Conservation (phyloP, 495 filamentous ascomycete genomes). For the Cercophora samala region DNA sequence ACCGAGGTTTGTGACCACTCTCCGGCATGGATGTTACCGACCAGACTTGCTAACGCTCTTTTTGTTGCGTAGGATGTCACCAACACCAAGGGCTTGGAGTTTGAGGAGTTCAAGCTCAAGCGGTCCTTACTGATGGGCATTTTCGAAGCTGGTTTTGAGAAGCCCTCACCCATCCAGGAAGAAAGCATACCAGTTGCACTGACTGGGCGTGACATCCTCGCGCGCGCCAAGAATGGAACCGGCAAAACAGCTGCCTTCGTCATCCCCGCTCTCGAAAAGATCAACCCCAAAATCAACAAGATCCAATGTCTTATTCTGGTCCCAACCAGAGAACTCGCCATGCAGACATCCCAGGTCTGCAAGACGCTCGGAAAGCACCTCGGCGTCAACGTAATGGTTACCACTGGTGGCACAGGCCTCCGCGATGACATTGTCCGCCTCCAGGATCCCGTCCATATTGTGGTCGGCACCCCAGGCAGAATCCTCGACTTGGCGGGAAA, state of each 20-base stretch:
- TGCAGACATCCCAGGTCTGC: slow-evolving; percentile 98
- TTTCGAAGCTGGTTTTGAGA: slow-evolving; percentile 98
- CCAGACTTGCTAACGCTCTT: background rate
- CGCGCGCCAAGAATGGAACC: slow-evolving; percentile 96
- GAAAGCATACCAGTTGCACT: slow-evolving; percentile 96
- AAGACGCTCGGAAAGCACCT: slow-evolving; percentile 97
- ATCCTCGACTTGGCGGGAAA: slow-evolving; percentile 95
- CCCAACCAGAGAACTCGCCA: slow-evolving; percentile 93
- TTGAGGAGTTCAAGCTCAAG: slow-evolving; percentile 93
- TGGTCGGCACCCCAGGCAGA: slow-evolving; percentile 93
- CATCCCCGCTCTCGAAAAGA: slow-evolving; percentile 89
- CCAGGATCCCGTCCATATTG: slow-evolving; percentile 90
- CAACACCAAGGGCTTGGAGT: slow-evolving; percentile 93
- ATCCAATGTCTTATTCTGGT: slow-evolving; percentile 95
- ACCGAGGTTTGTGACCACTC: slow-evolving; percentile 86
- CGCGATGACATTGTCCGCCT: slow-evolving; percentile 97
- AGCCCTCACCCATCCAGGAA: slow-evolving; percentile 98
- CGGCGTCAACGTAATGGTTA: slow-evolving; percentile 98
- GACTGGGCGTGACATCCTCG: slow-evolving; percentile 90
- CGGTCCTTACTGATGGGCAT: slow-evolving; percentile 97
- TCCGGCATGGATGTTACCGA: background rate
- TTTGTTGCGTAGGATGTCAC: slow-evolving; percentile 76
- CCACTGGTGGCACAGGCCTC: slow-evolving; percentile 88
- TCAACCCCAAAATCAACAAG: slow-evolving; percentile 93
- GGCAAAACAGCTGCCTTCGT: slow-evolving; percentile 98